Percentiles rank a stretch among this genome's conserved stretches.
phyloP scores from a whole-genome alignment of 2,329 filamentous ascomycete species.

The Metarhizium guizhouense region DNA sequence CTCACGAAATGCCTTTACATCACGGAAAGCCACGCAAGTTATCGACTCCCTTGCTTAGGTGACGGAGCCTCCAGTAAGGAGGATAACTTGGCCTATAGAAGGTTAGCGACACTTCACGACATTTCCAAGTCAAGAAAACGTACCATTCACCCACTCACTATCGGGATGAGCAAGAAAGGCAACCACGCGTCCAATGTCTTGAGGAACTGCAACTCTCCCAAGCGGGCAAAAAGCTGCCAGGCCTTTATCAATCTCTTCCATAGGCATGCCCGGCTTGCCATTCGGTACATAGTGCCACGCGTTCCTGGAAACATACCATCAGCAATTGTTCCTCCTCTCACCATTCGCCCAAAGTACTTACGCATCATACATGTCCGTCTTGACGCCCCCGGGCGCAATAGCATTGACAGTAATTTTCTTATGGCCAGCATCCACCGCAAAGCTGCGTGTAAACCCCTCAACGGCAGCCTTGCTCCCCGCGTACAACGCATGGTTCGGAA shows the following conservation, averaged over 20 bases:
- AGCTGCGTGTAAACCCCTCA: slow-evolving; percentile 67
- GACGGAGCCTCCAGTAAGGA: background rate
- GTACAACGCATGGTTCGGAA: slow-evolving; percentile 65
- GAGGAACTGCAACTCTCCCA: slow-evolving; percentile 50
- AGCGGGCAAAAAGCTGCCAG: slow-evolving; percentile 21
- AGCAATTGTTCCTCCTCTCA: background rate
- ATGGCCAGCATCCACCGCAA: slow-evolving; percentile 62
- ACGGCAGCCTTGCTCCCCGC: slow-evolving; percentile 68
- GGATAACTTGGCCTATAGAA: background rate
- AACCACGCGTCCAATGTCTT: slow-evolving; percentile 49
- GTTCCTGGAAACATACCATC: background rate
- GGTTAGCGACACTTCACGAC: background rate
- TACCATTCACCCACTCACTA: slow-evolving; percentile 37
- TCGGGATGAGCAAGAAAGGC: slow-evolving; percentile 30
- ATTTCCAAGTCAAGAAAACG: background rate
- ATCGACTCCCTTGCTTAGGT: background rate
- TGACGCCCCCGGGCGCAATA: slow-evolving; percentile 58
- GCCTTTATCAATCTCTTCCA: slow-evolving; percentile 23
- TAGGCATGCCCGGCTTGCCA: slow-evolving; percentile 44
- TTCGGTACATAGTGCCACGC: slow-evolving; percentile 44
- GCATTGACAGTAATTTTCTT: slow-evolving; percentile 60
- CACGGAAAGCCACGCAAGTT: background rate
- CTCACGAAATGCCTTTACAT: too few species aligned
- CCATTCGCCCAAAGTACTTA: background rate
- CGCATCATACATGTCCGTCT: slow-evolving; percentile 50